Conservation (phyloP, 2,329 filamentous ascomycete genomes). For the Nothophoma quercina region DNA sequence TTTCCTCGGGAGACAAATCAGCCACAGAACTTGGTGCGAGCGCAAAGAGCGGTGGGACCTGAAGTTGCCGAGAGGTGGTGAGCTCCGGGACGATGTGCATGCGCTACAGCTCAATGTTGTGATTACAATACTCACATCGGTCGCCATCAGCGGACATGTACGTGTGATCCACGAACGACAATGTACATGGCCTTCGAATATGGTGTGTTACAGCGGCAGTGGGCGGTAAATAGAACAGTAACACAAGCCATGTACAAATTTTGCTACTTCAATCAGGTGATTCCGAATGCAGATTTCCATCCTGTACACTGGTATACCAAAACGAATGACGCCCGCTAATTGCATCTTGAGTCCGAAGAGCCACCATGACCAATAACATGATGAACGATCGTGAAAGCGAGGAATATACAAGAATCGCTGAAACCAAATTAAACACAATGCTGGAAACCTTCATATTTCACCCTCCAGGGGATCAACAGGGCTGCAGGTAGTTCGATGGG, state of each 20-base stretch:
- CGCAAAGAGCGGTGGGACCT: no score
- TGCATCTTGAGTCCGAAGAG: neutral
- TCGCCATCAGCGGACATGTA: neutral
- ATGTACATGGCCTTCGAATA: neutral
- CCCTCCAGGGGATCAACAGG: slow-evolving; percentile 50
- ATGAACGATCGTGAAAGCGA: slow-evolving; percentile 7
- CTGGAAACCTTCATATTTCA: neutral
- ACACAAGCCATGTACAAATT: neutral
- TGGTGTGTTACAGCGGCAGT: neutral
- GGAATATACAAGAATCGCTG: neutral
- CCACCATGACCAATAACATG: neutral
- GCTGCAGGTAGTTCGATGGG: slow-evolving; percentile 72
- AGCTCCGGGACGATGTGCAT: no score
- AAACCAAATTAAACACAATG: neutral
- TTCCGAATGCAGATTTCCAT: neutral
- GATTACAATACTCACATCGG: neutral
- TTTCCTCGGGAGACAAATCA: slow-evolving; percentile 31
- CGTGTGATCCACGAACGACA: neutral
- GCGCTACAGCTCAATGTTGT: neutral
- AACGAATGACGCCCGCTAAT: slow-evolving; percentile 22
- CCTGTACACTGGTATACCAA: slow-evolving; percentile 11
- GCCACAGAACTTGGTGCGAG: slow-evolving; percentile 30
- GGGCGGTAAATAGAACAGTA: neutral
- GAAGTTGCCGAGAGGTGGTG: no score
- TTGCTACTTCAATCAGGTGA: neutral